A percentile compares a stretch with the other conserved stretches of the same genome.
Conservation (phyloP, 2,329 filamentous ascomycete species). For the Trichoderma guizhouense region DNA sequence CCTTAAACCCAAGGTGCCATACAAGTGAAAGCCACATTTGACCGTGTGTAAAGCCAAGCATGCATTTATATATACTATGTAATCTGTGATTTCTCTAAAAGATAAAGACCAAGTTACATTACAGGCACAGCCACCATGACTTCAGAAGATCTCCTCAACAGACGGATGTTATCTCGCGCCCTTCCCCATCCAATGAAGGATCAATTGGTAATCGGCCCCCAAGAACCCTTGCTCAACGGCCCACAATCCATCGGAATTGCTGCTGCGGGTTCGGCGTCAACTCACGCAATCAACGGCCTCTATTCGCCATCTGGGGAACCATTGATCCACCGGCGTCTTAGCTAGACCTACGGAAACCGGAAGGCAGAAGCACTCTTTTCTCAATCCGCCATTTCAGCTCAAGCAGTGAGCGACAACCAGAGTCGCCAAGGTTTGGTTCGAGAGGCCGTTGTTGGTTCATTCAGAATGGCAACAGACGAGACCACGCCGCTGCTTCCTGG, state of each 20-base stretch:
- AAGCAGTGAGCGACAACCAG: neutral
- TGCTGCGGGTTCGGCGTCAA: neutral
- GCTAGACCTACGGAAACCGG: neutral
- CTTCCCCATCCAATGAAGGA: neutral
- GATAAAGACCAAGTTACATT: neutral
- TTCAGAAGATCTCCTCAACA: neutral
- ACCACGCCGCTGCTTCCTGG: slow-evolving; percentile 4
- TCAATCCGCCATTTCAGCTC: neutral
- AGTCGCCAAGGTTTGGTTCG: neutral
- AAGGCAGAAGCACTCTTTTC: neutral
- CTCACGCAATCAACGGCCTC: slow-evolving; percentile 1
- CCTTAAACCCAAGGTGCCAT: neutral
- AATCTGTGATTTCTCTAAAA: neutral
- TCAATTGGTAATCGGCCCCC: neutral
- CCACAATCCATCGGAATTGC: neutral
- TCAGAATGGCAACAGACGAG: slow-evolving; percentile 10
- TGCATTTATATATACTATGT: neutral
- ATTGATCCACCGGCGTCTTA: neutral
- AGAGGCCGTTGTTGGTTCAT: neutral
- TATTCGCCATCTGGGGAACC: neutral
- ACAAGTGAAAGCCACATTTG: neutral
- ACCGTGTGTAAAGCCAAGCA: neutral
- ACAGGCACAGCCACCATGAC: neutral
- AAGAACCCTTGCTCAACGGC: neutral
- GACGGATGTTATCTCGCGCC: neutral